Base-by-base conservation (phyloP, 768 basidiomycete genomes). In the Suillus fuscotomentosus region DNA sequence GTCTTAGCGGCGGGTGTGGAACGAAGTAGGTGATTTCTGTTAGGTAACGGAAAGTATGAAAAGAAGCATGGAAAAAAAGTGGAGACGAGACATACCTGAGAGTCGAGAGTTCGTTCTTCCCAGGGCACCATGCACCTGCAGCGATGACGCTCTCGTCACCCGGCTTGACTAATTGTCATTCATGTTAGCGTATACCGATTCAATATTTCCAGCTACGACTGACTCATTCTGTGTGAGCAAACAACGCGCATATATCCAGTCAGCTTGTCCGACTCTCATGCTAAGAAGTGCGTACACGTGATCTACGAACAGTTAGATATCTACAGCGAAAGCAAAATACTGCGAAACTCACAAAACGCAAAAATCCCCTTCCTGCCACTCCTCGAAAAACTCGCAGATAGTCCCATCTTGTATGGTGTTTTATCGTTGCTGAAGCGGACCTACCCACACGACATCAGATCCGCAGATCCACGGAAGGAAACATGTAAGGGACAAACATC, bases 391-490 rank as follows among this genome's bases (percentile, higher is more conserved):
- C 88, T 90, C 0, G 93, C 91, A 0, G 90, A 90, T 39, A 98
- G 83, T 11, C 82, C 82, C 7, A 76, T 84, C 78, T 99, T 99
- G 80, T 99, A 99, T 0, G 97, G 97, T 5, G 97, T 99, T 79
- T 95, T 96, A 73, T 95, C 92, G 63, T 93, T 93, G 72, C 91
- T 94, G 77, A 97, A 97, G 15, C 95, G 86, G 27, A 97, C 75
- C 92, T 94, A 42, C 27, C 3, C 41, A 17, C 17, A 14, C 11
- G 17, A 59, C 17, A 43, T 59, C 17, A 59, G 24, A 17, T 13
- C 3, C 6, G 5, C 14, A 27, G 10, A 9, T 57, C 15, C 22
- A 27, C 17, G 1, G 17, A 59, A 42, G 24, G 17, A 43, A 59
- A 27, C 10, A 24, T 5, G 7, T 24, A 15, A 41, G 5, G 7